These are phyloP conservation scores for Ophiocytium majus DNA, from an alignment of 352 stramenopile species.

Conservation along the genomic window DNA sequence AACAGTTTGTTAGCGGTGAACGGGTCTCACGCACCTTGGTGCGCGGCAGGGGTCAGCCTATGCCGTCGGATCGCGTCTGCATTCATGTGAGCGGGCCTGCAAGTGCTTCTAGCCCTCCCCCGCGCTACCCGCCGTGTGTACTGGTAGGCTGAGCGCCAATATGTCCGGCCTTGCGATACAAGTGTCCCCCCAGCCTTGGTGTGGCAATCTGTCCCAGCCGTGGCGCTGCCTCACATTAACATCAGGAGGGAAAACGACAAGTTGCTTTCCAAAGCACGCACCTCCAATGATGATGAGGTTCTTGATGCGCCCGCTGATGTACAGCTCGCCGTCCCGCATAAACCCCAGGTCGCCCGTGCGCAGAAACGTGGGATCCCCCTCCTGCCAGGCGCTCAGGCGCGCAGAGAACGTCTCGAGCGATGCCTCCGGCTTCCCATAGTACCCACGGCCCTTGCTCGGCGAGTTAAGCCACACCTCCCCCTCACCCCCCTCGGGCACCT, in stretches of 20 bases:
- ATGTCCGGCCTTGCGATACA: slow-evolving; percentile 91
- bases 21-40: too few species aligned
- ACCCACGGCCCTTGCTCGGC: slow-evolving; percentile 29
- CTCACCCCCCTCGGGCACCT: slow-evolving; percentile 26
- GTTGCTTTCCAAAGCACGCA: slow-evolving; percentile 49
- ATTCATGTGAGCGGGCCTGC: too few species aligned
- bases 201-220: neutral
- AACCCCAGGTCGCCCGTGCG: slow-evolving; percentile 95
- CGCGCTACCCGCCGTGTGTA: too few species aligned
- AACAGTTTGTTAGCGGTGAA: neutral
- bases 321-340: slow-evolving; percentile 85
- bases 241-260: slow-evolving; percentile 91
- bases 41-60: too few species aligned
- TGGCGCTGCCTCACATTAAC: slow-evolving; percentile 88
- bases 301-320: slow-evolving; percentile 96
- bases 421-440: slow-evolving; percentile 32
- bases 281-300: slow-evolving; percentile 98
- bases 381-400: slow-evolving; percentile 59
- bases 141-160: slow-evolving; percentile 94
- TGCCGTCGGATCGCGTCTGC: too few species aligned
- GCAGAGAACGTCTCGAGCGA: slow-evolving; percentile 82
- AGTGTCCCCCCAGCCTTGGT: neutral
- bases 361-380: slow-evolving; percentile 67
- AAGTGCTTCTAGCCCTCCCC: too few species aligned
- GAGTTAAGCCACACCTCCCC: slow-evolving; percentile 33